Percentiles rank a stretch among this genome's conserved stretches.
These are phyloP conservation scores for Phyllosticta capitalensis DNA, from an alignment of 2,329 filamentous ascomycete genomes.

Conservation along the genomic window DNA sequence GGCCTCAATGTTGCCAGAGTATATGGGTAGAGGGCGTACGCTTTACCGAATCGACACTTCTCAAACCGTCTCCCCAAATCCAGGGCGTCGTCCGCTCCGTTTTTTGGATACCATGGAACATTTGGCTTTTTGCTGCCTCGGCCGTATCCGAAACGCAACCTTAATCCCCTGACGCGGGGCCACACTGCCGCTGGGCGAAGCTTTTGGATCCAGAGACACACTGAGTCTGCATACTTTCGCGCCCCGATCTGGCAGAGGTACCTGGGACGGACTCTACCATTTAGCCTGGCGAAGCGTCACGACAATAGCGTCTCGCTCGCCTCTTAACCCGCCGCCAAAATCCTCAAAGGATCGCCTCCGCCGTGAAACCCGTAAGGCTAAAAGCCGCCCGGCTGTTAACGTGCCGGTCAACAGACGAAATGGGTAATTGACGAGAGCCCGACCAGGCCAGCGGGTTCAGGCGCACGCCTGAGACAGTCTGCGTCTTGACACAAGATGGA, in stretches of 20 bases:
- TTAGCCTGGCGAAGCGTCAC: not conserved
- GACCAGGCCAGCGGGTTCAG: not conserved
- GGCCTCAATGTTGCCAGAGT: not conserved
- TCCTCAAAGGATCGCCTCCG: not conserved
- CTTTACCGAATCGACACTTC: not conserved
- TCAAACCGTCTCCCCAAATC: not conserved
- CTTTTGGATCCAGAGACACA: not conserved
- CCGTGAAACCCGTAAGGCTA: not conserved
- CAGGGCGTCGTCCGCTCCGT: not conserved
- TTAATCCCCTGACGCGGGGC: not conserved
- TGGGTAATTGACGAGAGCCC: not conserved
- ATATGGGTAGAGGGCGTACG: not conserved
- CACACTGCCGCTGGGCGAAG: not conserved
- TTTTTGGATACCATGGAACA: not conserved
- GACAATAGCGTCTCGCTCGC: not conserved
- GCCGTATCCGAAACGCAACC: not conserved
- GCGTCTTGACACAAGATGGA: not conserved
- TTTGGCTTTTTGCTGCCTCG: not conserved
- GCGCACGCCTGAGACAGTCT: not conserved
- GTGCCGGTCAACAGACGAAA: not conserved
- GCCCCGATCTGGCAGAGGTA: not conserved
- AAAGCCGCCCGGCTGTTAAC: not conserved
- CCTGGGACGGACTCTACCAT: not conserved
- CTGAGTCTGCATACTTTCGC: not conserved
- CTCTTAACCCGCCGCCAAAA: not conserved